Evolutionary conservation across 1,284 basidiomycete species (phyloP), one percentile per base, ranked within the genome.

Genomic region (Papiliotrema laurentii): DNA sequence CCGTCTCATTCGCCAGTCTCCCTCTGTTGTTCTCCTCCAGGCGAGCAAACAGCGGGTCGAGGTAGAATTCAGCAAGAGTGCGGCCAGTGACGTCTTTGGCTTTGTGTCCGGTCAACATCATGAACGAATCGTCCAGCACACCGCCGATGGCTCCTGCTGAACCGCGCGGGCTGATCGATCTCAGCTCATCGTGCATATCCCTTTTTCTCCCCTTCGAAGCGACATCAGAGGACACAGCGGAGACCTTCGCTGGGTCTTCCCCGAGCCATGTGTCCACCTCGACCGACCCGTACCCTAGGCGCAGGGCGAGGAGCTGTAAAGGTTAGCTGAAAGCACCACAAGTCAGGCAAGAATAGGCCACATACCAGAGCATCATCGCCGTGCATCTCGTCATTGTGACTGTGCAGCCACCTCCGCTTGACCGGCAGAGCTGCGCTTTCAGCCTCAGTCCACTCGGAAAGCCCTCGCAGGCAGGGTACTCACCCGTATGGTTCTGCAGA

Each of bases 341-440:
- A 31, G n/a, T n/a, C 22, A 2, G 30, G 13, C 2, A 9, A 4
- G 3, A 31, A 24, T 22, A 27, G 31, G 11, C 40, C 2, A 57
- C 62, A 51, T 27, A 66, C 64, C n/a, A 64, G 45, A 21, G 62
- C 56, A 31, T 56, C 30, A 2, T 22, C 22, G 5, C 61, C 58
- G 21, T 64, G 62, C 62, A 63, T 61, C 45, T 66, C 64, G 43
- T 66, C 64, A 44, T 66, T 66, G 43, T 66, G 64, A 43, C 62
- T 64, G 34, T 48, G 46, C 5, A 48, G 22, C 46, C 36, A 40
- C 5, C 36, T 19, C 6, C 24, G 26, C 27, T 18, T 35, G 10
- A 31, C 19, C 27, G 5, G 5, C 13, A 6, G 13, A n/a, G 7
- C 41, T 43, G 41, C 30, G 6, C 9, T 25, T 9, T 24, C 39